phyloP scores from a whole-genome alignment of 805 yeast genomes.

The Ogataea ramenticola region DNA sequence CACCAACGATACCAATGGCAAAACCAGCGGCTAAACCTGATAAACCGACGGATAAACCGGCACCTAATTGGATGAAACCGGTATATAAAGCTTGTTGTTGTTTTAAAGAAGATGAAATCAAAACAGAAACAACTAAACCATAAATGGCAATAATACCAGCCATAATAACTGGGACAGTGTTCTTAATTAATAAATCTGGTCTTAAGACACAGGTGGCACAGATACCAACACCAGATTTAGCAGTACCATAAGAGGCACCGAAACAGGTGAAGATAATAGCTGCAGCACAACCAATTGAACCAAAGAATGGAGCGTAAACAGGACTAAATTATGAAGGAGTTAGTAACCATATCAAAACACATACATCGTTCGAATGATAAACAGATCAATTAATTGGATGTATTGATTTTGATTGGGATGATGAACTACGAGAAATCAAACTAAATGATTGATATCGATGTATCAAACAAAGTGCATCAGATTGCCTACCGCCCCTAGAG shows the following conservation, averaged over 20 bases:
- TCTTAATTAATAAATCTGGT: conserved; percentile 91
- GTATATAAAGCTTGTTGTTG: conserved; percentile 92
- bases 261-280: conserved; percentile 98
- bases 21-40: conserved; percentile 98
- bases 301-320: conserved; percentile 92
- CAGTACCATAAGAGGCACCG: conserved; percentile 99
- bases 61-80: conserved; percentile 97
- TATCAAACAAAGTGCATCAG: too few relatives aligned
- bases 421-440: too few relatives aligned
- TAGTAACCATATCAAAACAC: background rate
- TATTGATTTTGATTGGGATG: too few relatives aligned
- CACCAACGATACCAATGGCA: conserved; percentile 99
- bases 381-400: too few relatives aligned
- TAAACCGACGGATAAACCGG: conserved; percentile 95
- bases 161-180: conserved; percentile 96
- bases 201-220: conserved; percentile 96
- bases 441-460: too few relatives aligned
- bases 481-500: too few relatives aligned
- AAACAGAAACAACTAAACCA: conserved; percentile 93
- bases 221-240: conserved; percentile 98
- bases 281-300: conserved; percentile 98
- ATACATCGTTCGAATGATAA: too few relatives aligned
- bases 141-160: conserved; percentile 99
- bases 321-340: conserved; percentile 35
- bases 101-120: conserved; percentile 81